Base-by-base conservation (phyloP, 2,329 filamentous ascomycete genomes). In the Huntiella decipiens region DNA sequence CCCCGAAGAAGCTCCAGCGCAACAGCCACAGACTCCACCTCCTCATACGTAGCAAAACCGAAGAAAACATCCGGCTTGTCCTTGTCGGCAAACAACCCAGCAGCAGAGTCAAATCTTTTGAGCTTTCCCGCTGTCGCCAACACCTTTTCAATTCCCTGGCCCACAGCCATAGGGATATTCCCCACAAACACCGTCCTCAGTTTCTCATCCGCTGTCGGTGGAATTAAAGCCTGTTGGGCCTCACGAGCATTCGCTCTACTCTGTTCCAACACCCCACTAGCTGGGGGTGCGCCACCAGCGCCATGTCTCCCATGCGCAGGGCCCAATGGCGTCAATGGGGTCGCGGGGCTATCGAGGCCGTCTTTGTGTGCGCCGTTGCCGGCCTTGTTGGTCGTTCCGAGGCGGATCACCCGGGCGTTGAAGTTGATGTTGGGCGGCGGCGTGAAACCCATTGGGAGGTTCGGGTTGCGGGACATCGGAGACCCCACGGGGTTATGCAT, bases 341-440 rank as follows among this genome's bases (percentile, higher is more conserved):
- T 38, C 5, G 45, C 35, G 49, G 64, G 58, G 47, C 71, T 58
- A 38, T 69, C 66, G 22, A 10, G 22, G 37, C 60, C 61, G 16
- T 74, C 71, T 52, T 62, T 65, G 16, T 60, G 55, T 19, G 54
- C 52, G 8, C 58, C 54, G 5, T 65, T 58, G 0, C 60, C 56
- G 19, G 77, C 67, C 56, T 84, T 84, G n/a, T 72, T 63, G 2
- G 76, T 73, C 10, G 86, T 88, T 37, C 88, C 91, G 39, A 98
- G 73, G 46, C 91, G 82, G 57, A 98, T 96, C 50, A 96, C 86
- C 47, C 88, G 87, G 33, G 91, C 91, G 57, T 83, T 93, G 67
- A 96, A 94, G 66, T 98, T 95, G 68, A 98, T 94, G 60, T 93
- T 92, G 44, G 88, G 86, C 7, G 88, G 87, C 42, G 85, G 77